Evolutionary conservation across 1,284 basidiomycete genomes (phyloP).

Genomic region (Bjerkandera adusta): DNA sequence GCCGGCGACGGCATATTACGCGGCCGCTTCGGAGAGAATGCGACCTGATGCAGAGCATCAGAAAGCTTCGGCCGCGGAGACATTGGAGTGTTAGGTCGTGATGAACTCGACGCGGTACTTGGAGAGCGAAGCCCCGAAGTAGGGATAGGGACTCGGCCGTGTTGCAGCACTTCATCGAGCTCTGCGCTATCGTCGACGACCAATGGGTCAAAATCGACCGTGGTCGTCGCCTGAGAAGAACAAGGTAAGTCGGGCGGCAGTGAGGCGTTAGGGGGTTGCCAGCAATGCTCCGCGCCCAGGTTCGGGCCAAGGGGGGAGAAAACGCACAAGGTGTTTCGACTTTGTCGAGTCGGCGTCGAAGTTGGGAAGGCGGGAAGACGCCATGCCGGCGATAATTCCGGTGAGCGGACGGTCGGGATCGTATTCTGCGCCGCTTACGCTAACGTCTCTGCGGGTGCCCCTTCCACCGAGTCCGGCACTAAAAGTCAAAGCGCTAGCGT

Average conservation of each 20-base stretch:
- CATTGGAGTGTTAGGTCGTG: slow-evolving; percentile 26
- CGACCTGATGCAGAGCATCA: slow-evolving; percentile 61
- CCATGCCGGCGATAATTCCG: slow-evolving; percentile 63
- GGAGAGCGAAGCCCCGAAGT: slow-evolving; percentile 42
- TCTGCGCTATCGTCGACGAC: slow-evolving; percentile 61
- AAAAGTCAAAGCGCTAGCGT: slow-evolving; percentile 84
- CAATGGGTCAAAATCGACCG: slow-evolving; percentile 44
- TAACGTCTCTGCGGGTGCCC: slow-evolving; percentile 48
- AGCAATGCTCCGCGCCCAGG: not conserved
- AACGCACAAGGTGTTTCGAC: slow-evolving; percentile 45
- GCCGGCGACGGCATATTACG: slow-evolving; percentile 41
- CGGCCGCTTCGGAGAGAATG: slow-evolving; percentile 71
- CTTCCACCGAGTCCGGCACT: slow-evolving; percentile 72
- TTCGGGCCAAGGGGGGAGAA: too few species aligned
- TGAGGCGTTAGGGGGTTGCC: not conserved
- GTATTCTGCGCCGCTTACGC: slow-evolving; percentile 76
- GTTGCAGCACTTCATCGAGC: slow-evolving; percentile 58
- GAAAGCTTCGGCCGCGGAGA: slow-evolving; percentile 56
- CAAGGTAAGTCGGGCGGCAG: slow-evolving; percentile 10
- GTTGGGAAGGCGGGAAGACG: slow-evolving; percentile 45
- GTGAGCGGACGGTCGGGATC: slow-evolving; percentile 83
- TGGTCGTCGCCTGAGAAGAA: slow-evolving; percentile 22
- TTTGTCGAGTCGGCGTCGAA: slow-evolving; percentile 51
- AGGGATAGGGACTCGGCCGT: slow-evolving; percentile 36
- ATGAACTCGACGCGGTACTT: slow-evolving; percentile 44